phyloP scores from a whole-genome alignment of 805 yeast species.

The Wickerhamomyces bovis region DNA sequence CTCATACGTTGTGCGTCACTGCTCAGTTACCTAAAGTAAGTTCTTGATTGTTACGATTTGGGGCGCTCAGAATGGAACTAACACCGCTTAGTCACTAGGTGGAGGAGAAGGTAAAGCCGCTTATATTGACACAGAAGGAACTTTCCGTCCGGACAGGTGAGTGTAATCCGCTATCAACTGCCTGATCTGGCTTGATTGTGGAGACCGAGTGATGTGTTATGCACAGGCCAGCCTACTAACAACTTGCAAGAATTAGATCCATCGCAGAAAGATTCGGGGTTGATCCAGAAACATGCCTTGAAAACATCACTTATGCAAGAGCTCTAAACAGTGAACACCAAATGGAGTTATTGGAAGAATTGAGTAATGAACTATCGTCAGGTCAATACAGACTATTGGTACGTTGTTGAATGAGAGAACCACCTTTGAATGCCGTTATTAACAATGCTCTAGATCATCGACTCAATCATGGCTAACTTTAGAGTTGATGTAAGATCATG shows the following conservation, averaged over 20 bases:
- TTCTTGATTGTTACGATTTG: background rate
- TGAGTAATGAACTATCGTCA: slow-evolving; percentile 61
- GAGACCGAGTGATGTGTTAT: background rate
- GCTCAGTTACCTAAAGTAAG: slow-evolving; percentile 57
- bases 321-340: slow-evolving; percentile 79
- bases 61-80: background rate
- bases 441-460: slow-evolving; percentile 29
- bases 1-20: slow-evolving; percentile 74
- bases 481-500: slow-evolving; percentile 50
- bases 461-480: slow-evolving; percentile 75
- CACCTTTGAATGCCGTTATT: background rate
- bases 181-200: background rate
- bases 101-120: slow-evolving; percentile 82
- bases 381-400: slow-evolving; percentile 53
- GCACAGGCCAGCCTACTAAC: background rate
- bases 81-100: slow-evolving; percentile 41
- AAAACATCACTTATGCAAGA: slow-evolving; percentile 68
- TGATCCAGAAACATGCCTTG: slow-evolving; percentile 63
- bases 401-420: background rate
- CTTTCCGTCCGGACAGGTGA: slow-evolving; percentile 65
- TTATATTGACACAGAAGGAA: slow-evolving; percentile 76
- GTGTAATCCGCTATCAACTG: slow-evolving; percentile 15
- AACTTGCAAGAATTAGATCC: slow-evolving; percentile 37
- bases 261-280: slow-evolving; percentile 67
- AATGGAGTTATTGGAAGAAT: slow-evolving; percentile 60